Evolutionary conservation across 768 basidiomycete species (phyloP).

Genomic region (Krasilnikovozyma curviuscula): DNA sequence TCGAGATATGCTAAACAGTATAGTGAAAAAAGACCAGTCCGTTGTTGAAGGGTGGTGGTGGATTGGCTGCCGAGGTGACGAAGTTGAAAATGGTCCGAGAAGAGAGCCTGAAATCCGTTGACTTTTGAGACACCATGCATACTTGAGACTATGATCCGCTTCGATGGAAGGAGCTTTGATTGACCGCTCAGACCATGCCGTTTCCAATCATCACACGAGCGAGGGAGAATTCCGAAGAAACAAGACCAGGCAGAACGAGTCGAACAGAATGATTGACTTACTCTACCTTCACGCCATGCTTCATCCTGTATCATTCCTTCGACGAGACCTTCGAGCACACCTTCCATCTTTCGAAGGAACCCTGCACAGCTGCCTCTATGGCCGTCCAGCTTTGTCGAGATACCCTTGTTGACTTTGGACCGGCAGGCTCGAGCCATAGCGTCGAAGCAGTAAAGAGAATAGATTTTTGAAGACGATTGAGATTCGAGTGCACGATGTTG

Average conservation of each 20-base stretch:
- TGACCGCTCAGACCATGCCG: too few relatives aligned
- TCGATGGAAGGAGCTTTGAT: too few relatives aligned
- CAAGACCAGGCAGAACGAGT: neutral
- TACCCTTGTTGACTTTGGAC: constrained; percentile 42
- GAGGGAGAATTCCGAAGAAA: neutral
- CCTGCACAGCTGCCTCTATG: constrained; percentile 36
- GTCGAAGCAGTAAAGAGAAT: constrained; percentile 84
- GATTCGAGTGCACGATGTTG: constrained; percentile 61
- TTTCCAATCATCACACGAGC: neutral
- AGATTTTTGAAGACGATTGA: constrained; percentile 41
- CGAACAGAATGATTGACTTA: constrained; percentile 36
- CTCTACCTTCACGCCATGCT: constrained; percentile 53
- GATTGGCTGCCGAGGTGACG: too few relatives aligned
- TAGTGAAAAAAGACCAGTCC: too few relatives aligned
- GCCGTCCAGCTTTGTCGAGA: neutral
- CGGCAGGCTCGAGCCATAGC: constrained; percentile 72
- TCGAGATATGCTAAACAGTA: too few relatives aligned
- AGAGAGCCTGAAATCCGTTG: too few relatives aligned
- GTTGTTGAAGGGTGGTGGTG: too few relatives aligned
- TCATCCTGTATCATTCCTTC: constrained; percentile 52
- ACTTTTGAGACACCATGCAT: too few relatives aligned
- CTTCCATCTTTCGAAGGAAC: constrained; percentile 76
- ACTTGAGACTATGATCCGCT: too few relatives aligned
- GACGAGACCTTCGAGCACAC: constrained; percentile 71
- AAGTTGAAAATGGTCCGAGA: too few relatives aligned